Conservation (phyloP, 129 eudicot species). For the Helichrysum umbraculigerum region DNA sequence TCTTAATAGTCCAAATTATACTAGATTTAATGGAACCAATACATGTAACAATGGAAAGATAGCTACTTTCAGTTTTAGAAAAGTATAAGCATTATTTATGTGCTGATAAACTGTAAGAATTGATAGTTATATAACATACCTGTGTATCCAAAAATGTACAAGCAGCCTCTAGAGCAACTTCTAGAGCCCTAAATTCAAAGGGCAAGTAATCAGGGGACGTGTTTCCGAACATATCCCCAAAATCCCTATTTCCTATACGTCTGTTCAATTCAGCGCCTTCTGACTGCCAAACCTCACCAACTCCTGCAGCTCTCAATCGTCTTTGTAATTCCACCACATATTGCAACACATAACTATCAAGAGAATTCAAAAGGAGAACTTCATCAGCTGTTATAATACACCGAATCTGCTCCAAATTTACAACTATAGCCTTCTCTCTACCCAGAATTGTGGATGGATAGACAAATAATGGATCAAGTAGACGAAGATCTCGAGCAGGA, state of each 20-base stretch:
- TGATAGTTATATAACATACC: slow-evolving; percentile 44
- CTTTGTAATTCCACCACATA: slow-evolving; percentile 91
- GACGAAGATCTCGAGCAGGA: slow-evolving; percentile 92
- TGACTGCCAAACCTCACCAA: slow-evolving; percentile 71
- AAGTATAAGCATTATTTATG: not conserved
- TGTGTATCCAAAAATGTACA: slow-evolving; percentile 96
- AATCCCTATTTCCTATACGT: slow-evolving; percentile 49
- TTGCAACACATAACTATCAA: slow-evolving; percentile 85
- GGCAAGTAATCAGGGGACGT: slow-evolving; percentile 89
- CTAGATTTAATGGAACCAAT: not conserved
- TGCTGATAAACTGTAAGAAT: not conserved
- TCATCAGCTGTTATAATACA: slow-evolving; percentile 99
- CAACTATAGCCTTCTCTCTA: slow-evolving; percentile 98
- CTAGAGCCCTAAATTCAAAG: slow-evolving; percentile 96
- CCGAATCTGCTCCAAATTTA: slow-evolving; percentile 97
- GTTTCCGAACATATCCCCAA: slow-evolving; percentile 61
- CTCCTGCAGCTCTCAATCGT: slow-evolving; percentile 57
- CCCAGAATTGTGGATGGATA: slow-evolving; percentile 95
- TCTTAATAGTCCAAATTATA: not conserved
- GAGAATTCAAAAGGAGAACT: slow-evolving; percentile 84
- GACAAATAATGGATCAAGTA: slow-evolving; percentile 89
- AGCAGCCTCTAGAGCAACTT: slow-evolving; percentile 96
- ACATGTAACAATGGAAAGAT: not conserved
- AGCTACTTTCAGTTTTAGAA: not conserved
- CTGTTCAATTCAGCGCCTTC: slow-evolving; percentile 54